Conservation (phyloP, 2,329 filamentous ascomycete genomes). For the Blastomyces gilchristii region DNA sequence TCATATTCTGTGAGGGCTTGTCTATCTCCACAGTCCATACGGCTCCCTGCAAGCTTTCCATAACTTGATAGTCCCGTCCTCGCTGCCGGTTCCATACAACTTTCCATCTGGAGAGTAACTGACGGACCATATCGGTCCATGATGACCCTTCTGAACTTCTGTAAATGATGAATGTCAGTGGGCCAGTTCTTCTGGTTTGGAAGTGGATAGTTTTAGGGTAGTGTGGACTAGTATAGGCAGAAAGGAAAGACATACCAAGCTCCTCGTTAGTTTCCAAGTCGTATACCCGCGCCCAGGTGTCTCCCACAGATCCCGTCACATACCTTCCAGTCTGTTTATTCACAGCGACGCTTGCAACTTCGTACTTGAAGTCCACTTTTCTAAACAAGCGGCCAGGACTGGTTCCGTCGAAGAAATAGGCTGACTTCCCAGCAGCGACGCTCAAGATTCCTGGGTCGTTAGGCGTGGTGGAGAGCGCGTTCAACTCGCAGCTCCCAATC, state of each 20-base stretch:
- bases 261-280: conserved; percentile 75
- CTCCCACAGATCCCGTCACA: conserved; percentile 80
- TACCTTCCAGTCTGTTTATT: conserved; percentile 72
- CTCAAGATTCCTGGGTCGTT: conserved; percentile 64
- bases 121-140: conserved; percentile 94
- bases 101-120: conserved; percentile 93
- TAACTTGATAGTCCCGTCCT: conserved; percentile 95
- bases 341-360: conserved; percentile 81
- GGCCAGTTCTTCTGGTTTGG: conserved; percentile 2
- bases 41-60: conserved; percentile 58
- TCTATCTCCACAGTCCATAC: conserved; percentile 55
- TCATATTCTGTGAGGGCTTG: background rate
- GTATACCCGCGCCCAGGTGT: conserved; percentile 95
- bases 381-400: conserved; percentile 64
- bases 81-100: conserved; percentile 88
- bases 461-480: conserved; percentile 51
- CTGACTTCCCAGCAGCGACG: conserved; percentile 86
- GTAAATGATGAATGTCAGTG: conserved; percentile 16
- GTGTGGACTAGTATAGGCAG: conserved; percentile 3
- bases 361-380: conserved; percentile 66
- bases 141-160: conserved; percentile 94
- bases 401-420: conserved; percentile 79
- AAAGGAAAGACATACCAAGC: conserved; percentile 44
- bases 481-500: conserved; percentile 88
- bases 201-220: background rate